A percentile compares a stretch with the other conserved stretches of the same genome.
Conservation (phyloP, 345 rosid genomes). For the Atalantia buxifolia region DNA sequence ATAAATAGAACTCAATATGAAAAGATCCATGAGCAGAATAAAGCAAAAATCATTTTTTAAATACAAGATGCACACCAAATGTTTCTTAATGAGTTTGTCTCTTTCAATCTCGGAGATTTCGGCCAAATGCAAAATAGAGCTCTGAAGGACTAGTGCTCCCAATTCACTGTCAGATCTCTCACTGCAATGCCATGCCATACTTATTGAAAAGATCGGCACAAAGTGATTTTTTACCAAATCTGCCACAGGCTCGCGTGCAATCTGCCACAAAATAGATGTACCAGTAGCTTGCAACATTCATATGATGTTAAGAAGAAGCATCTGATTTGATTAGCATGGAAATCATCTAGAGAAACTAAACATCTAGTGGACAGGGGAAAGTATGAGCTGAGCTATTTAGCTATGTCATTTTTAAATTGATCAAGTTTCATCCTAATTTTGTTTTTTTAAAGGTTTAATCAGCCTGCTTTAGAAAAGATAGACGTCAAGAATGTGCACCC, state of each 20-base stretch:
- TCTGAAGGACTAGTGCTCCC: constrained; percentile 68
- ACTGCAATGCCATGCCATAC: constrained; percentile 75
- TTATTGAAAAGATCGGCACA: constrained; percentile 82
- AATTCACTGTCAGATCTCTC: constrained; percentile 54
- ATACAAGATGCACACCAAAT: constrained; percentile 55
- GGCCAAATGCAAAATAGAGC: constrained; percentile 55
- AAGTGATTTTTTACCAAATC: constrained; percentile 62
- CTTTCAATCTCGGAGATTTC: constrained; percentile 76
- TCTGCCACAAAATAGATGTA: constrained; percentile 42
- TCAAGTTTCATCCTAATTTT: too few species aligned
- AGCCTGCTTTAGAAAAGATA: not conserved
- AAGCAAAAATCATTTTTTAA: constrained; percentile 6
- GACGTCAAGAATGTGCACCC: constrained; percentile 16
- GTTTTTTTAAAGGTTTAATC: not conserved
- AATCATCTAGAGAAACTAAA: not conserved
- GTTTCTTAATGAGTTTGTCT: constrained; percentile 76
- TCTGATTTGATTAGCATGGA: not conserved
- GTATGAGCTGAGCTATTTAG: not conserved
- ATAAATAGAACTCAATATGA: not conserved
- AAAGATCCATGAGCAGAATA: not conserved
- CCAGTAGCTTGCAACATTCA: constrained; percentile 14
- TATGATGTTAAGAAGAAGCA: not conserved
- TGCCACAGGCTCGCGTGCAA: constrained; percentile 59
- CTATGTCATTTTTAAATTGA: not conserved
- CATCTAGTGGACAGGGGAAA: not conserved